Conservation (phyloP, 805 yeast genomes). For the Kuraishia molischiana region DNA sequence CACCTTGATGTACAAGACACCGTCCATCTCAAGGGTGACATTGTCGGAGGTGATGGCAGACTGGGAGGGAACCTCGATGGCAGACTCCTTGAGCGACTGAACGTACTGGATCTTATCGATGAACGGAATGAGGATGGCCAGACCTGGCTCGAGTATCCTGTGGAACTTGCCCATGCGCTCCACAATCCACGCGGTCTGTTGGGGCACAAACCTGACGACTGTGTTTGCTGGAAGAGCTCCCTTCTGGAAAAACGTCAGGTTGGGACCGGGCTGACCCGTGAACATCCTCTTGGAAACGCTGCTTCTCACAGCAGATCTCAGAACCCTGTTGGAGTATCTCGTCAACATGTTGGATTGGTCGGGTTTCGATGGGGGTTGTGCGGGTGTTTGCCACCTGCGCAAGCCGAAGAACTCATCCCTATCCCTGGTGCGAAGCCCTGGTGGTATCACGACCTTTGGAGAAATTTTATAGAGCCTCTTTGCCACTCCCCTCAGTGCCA, state of each 20-base stretch:
- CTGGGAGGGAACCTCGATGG: constrained; percentile 79
- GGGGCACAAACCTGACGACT: constrained; percentile 71
- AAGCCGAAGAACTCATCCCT: too few species aligned
- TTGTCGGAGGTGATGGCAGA: constrained; percentile 82
- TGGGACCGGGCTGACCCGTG: background rate
- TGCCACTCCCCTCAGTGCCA: too few species aligned
- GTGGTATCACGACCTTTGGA: too few species aligned
- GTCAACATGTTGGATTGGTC: too few species aligned
- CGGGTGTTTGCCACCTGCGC: too few species aligned
- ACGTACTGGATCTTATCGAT: constrained; percentile 73
- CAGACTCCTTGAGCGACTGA: constrained; percentile 72
- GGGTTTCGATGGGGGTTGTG: too few species aligned
- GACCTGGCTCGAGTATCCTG: constrained; percentile 61
- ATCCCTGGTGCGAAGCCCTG: too few species aligned
- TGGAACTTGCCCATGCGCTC: constrained; percentile 86
- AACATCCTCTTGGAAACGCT: background rate
- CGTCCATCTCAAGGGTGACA: constrained; percentile 78
- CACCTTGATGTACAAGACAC: constrained; percentile 70
- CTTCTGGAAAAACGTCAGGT: constrained; percentile 47
- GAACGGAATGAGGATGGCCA: constrained; percentile 64
- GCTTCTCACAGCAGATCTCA: background rate
- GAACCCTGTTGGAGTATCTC: background rate
- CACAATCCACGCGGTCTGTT: constrained; percentile 85
- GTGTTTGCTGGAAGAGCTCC: constrained; percentile 68
- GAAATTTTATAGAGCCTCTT: too few species aligned